Base-by-base conservation (phyloP, 306 rosid genomes). In the Vigna unguiculata region DNA sequence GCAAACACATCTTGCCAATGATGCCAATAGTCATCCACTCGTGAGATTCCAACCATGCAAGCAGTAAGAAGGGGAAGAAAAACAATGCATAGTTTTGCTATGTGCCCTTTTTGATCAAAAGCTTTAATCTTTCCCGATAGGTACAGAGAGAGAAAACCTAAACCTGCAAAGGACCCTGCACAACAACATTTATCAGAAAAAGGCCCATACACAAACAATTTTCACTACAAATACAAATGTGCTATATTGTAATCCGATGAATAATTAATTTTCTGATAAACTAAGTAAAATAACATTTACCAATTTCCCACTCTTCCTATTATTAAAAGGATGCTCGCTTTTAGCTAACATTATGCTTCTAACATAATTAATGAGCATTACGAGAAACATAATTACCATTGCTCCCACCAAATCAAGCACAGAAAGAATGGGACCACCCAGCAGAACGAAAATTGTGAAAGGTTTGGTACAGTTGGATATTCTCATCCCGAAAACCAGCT, bases 1-100 rank as follows among this genome's bases (percentile, higher is more conserved):
- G 90, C 90, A 58, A 94, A 92, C 9, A 94, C 97, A 75, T 94
- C 98, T 83, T 87, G 91, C 98, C 98, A 94, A 81, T 91, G 98
- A 81, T 94, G 98, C 98, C 98, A 92, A 77, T 94, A 94, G 80
- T 94, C 98, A 77, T 90, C 84, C 10, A 95, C 97, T 57, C 97
- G 75, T 38, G 98, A 92, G 75, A 95, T 74, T n/a, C 83, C 96
- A 55, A 95, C 93, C 11, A 95, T 88, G 69, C 89, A 75, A 24
- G 97, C 98, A 30, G 20, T 54, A 32, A 95, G 95, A n/a, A 95
- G 73, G 66, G 97, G 98, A 70, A 92, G 85, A 49, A 91, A 61
- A 24, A 92, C 86, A 19, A 89, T 78, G 89, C 98, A 95, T 45
- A 95, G 79, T 47, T 90, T 95, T 47, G 93, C 97, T 4, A 89